Conservation (phyloP, 768 basidiomycete genomes). For the Boletus tylopilopsis region DNA sequence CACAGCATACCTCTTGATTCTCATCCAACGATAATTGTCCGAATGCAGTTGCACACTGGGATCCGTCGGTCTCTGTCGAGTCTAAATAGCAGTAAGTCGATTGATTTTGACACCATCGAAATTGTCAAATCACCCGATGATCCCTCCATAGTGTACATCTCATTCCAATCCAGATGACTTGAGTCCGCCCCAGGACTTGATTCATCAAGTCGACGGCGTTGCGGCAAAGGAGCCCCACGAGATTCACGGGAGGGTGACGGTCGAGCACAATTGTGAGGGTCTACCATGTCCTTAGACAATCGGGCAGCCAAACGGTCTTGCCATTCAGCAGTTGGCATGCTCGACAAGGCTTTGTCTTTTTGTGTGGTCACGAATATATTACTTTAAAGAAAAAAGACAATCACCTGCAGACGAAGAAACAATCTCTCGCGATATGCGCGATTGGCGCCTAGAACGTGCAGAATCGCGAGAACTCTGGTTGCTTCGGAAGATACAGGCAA, state of each 20-base stretch:
- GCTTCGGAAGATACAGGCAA: slow-evolving; percentile 66
- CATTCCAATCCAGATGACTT: slow-evolving; percentile 48
- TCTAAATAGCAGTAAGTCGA: slow-evolving; percentile 24
- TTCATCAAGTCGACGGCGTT: slow-evolving; percentile 44
- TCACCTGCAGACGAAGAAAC: slow-evolving; percentile 68
- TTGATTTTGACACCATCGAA: background rate
- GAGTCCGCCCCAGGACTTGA: slow-evolving; percentile 4
- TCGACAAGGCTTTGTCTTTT: slow-evolving; percentile 55
- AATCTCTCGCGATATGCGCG: slow-evolving; percentile 73
- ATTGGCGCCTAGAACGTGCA: slow-evolving; percentile 65
- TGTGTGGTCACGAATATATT: slow-evolving; percentile 4
- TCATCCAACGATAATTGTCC: slow-evolving; percentile 74
- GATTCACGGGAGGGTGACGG: slow-evolving; percentile 26
- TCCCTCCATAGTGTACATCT: slow-evolving; percentile 56
- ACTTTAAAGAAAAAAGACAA: background rate
- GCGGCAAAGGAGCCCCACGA: slow-evolving; percentile 36
- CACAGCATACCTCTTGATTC: slow-evolving; percentile 56
- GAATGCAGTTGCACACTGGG: slow-evolving; percentile 50
- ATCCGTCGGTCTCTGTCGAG: slow-evolving; percentile 37
- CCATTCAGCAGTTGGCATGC: slow-evolving; percentile 72
- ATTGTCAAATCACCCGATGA: slow-evolving; percentile 27
- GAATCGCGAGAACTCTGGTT: slow-evolving; percentile 52
- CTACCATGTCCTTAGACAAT: slow-evolving; percentile 35
- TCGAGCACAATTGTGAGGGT: slow-evolving; percentile 3
- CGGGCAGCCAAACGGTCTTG: slow-evolving; percentile 66